These are phyloP conservation scores for Quercus phellos DNA, from an alignment of 331 rosid genomes.

Conservation along the genomic window DNA sequence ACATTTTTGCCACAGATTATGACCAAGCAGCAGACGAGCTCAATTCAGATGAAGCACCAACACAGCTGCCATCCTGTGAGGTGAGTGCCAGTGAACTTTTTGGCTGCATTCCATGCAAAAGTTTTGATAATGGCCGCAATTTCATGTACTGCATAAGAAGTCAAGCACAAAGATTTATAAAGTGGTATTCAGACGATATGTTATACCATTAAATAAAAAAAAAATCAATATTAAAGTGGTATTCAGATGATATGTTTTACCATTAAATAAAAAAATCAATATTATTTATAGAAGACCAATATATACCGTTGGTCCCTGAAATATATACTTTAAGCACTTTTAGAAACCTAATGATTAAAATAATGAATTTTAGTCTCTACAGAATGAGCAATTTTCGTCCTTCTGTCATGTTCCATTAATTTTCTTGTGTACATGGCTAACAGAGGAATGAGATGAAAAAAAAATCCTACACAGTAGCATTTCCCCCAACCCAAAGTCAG, in stretches of 20 bases:
- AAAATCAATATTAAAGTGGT: neutral
- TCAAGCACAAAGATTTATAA: neutral
- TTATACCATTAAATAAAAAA: too few relatives aligned
- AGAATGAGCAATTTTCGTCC: too few relatives aligned
- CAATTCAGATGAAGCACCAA: neutral
- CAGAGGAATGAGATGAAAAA: too few relatives aligned
- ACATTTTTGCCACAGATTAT: slow-evolving; percentile 4
- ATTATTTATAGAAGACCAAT: neutral
- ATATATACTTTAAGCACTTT: too few relatives aligned
- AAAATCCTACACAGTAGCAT: too few relatives aligned
- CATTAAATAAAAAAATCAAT: too few relatives aligned
- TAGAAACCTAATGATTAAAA: too few relatives aligned
- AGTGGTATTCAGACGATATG: neutral
- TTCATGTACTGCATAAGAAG: slow-evolving; percentile 21
- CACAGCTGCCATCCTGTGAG: neutral
- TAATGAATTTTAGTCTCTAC: too few relatives aligned
- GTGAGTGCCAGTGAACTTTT: slow-evolving; percentile 1
- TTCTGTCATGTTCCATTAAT: too few relatives aligned
- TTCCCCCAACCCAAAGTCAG: too few relatives aligned
- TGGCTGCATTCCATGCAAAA: neutral
- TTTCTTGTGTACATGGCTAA: too few relatives aligned
- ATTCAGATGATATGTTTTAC: neutral
- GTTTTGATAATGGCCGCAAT: slow-evolving; percentile 6
- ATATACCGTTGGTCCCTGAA: too few relatives aligned
- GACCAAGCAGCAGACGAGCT: slow-evolving; percentile 11